Conservation (phyloP, 139 green algal species). For the Chlamydomonas schloesseri region DNA sequence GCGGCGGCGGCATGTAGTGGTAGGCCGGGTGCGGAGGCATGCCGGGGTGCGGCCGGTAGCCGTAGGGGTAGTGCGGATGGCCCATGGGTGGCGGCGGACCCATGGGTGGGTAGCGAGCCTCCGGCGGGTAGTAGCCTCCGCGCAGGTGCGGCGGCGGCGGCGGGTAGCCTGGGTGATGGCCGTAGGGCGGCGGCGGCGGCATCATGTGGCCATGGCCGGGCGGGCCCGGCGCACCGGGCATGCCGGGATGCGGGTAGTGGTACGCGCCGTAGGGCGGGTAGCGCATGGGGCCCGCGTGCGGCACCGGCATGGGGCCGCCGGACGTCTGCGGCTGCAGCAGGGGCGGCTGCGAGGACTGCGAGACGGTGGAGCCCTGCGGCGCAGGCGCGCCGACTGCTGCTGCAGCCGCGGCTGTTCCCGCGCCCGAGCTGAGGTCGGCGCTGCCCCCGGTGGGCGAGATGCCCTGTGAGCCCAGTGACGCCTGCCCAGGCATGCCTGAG, state of each 20-base stretch:
- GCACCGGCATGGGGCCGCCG: background rate
- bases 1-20: constrained; percentile 16
- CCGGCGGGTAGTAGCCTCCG: background rate
- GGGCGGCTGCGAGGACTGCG: no score
- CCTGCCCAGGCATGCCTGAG: background rate
- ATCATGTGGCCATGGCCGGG: background rate
- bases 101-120: background rate
- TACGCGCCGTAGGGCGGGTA: background rate
- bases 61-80: background rate
- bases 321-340: no score
- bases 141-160: background rate
- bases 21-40: background rate
- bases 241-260: constrained; percentile 13
- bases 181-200: background rate
- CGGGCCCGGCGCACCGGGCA: background rate
- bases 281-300: background rate
- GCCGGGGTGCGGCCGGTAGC: constrained; percentile 11
- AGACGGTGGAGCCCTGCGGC: background rate
- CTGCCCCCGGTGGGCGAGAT: no score
- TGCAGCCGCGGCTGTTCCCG: no score
- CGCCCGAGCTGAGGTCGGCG: background rate
- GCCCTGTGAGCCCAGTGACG: background rate
- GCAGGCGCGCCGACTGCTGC: no score
- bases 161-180: constrained; percentile 21
- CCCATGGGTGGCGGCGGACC: no score